Base-by-base conservation (phyloP, 192 early-diverging fungal species). In the Thamnidium elegans region DNA sequence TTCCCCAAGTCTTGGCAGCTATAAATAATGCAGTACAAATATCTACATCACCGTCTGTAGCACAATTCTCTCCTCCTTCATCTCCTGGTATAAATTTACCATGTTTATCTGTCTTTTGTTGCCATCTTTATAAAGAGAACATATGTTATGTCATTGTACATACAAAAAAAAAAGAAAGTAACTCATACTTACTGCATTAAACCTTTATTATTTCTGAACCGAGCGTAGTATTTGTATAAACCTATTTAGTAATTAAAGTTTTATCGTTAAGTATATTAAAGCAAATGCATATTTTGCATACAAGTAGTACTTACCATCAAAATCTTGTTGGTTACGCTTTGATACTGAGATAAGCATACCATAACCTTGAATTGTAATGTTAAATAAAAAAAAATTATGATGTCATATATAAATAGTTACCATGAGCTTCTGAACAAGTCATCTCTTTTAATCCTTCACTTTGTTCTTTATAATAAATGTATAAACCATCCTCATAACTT, bases 11-110 rank as follows among this genome's bases (percentile, higher is more conserved):
- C 17, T 66, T 65, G 4, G 74, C 67, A 0, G 81, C 81, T 23
- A 80, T 67, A 50, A 83, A 83, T 13, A 83, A 51, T 1, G 81
- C 77, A 19, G 81, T 80, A 6, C 77, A 77, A 62, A 83, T 75
- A 63, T 83, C 81, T 13, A 83, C 73, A 66, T 83, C 81, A 7
- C 81, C 81, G 50, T 83, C 81, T 0, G 81, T 83, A 5, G 81
- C 81, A 58, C 79, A 78, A 50, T 83, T 78, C 6, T 62, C 42
- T 4, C 81, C 81, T 15, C 81, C 81, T 19, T 83, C 69, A 30
- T 71, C 69, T 6, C 74, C 78, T 6, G 78, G 77, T 17, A 79
- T 62, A 60, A 80, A 80, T 3, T 50, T 19, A 26, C 75, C 75
- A 7, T 62, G 55, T 15, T 53, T 67, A 26, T 48, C 62, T 19